Conservation (phyloP, 2,329 filamentous ascomycete species). For the Tetracladium maxilliforme region DNA sequence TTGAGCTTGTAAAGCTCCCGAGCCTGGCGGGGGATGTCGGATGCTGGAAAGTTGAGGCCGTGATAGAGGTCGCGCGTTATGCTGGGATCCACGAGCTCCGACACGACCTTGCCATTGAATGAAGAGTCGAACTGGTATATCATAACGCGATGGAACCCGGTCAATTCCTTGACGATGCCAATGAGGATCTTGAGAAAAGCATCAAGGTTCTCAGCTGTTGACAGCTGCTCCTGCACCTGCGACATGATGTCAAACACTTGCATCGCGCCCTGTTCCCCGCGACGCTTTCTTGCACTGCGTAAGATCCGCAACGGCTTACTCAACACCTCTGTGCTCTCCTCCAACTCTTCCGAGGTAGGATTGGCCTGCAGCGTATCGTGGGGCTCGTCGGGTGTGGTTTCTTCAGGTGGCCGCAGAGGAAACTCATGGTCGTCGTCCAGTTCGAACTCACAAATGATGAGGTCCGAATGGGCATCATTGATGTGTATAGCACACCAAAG, state of each 20-base stretch:
- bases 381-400: slow-evolving; percentile 44
- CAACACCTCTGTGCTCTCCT: slow-evolving; percentile 59
- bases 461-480: slow-evolving; percentile 48
- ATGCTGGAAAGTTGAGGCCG: slow-evolving; percentile 76
- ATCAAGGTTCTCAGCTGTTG: slow-evolving; percentile 55
- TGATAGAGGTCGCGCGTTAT: slow-evolving; percentile 75
- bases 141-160: slow-evolving; percentile 86
- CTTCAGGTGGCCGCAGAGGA: slow-evolving; percentile 49
- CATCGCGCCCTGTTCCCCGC: slow-evolving; percentile 71
- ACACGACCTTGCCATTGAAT: slow-evolving; percentile 78
- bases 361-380: slow-evolving; percentile 61
- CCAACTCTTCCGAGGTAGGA: slow-evolving; percentile 59
- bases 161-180: slow-evolving; percentile 77
- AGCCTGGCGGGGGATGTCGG: slow-evolving; percentile 73
- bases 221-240: slow-evolving; percentile 78
- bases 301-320: slow-evolving; percentile 69
- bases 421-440: slow-evolving; percentile 60
- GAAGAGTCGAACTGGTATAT: slow-evolving; percentile 76
- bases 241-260: slow-evolving; percentile 87
- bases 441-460: slow-evolving; percentile 82
- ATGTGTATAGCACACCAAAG: slow-evolving; percentile 83
- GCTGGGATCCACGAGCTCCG: slow-evolving; percentile 69
- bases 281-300: slow-evolving; percentile 58
- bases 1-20: slow-evolving; percentile 84
- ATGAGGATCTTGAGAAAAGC: slow-evolving; percentile 68